Evolutionary conservation across 2,329 filamentous ascomycete genomes (phyloP).

Genomic region (Paecilomyces formosus): DNA sequence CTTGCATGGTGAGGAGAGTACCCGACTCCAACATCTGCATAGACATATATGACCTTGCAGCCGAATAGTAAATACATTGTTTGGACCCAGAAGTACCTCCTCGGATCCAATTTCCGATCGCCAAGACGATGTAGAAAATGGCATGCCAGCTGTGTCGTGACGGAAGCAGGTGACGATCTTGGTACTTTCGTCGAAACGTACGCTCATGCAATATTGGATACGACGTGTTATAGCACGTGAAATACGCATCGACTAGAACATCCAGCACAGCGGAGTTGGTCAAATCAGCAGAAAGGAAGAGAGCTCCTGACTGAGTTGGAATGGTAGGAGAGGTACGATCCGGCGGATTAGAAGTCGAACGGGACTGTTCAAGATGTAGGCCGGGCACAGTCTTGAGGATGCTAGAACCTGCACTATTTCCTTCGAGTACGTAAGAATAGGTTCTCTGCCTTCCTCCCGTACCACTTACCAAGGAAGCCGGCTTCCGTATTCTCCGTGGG

Average conservation of each 20-base stretch:
- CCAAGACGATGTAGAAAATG: neutral
- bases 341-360: too few relatives aligned
- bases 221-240: constrained; percentile 15
- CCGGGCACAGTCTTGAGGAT: too few relatives aligned
- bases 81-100: neutral
- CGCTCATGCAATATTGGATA: constrained; percentile 20
- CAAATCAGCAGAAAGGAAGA: neutral
- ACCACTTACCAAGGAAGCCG: too few relatives aligned
- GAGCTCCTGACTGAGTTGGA: too few relatives aligned
- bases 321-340: too few relatives aligned
- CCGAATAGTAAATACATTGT: constrained; percentile 8
- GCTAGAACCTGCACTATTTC: too few relatives aligned
- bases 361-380: too few relatives aligned
- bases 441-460: too few relatives aligned
- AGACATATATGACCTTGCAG: constrained; percentile 15
- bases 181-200: constrained; percentile 15
- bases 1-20: constrained; percentile 22
- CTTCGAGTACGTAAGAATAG: too few relatives aligned
- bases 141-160: neutral
- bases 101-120: neutral
- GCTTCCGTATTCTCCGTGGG: too few relatives aligned
- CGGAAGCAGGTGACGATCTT: constrained; percentile 6
- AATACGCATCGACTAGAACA: constrained; percentile 18
- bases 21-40: constrained; percentile 22
- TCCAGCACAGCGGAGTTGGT: neutral